Conservation (phyloP, 495 filamentous ascomycete species). For the Daldinia childiae region DNA sequence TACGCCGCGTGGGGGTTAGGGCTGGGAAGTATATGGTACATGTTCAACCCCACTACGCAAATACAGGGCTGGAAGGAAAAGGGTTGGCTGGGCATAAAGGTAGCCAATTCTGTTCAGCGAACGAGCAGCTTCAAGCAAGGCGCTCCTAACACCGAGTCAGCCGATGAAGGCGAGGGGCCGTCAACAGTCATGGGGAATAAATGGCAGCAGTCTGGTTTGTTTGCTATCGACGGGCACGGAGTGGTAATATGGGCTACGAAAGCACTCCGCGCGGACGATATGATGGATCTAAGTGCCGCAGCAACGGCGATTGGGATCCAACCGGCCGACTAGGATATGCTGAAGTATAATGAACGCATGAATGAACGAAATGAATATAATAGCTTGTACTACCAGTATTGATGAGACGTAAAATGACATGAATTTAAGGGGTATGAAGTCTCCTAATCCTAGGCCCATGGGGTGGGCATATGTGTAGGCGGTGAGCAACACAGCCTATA, state of each 20-base stretch:
- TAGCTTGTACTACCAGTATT: neutral
- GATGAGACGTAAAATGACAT: neutral
- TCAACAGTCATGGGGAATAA: constrained; percentile 67
- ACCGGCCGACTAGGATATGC: neutral
- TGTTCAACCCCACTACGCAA: constrained; percentile 58
- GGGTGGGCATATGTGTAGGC: neutral
- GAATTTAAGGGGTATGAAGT: neutral
- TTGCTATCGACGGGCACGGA: constrained; percentile 63
- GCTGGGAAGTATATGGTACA: constrained; percentile 57
- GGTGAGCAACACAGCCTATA: constrained; percentile 2
- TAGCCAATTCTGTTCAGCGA: constrained; percentile 49
- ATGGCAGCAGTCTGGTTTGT: constrained; percentile 67
- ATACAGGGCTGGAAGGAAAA: constrained; percentile 56
- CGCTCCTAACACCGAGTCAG: constrained; percentile 7
- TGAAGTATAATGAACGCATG: constrained; percentile 3
- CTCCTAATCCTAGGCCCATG: neutral
- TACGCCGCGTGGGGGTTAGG: constrained; percentile 66
- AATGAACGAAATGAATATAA: constrained; percentile 8
- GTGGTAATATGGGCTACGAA: constrained; percentile 61
- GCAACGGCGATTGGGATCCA: constrained; percentile 50
- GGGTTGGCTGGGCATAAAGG: constrained; percentile 54
- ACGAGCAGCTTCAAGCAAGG: constrained; percentile 37
- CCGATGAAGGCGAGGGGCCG: constrained; percentile 42
- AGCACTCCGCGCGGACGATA: constrained; percentile 59
- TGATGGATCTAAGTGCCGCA: constrained; percentile 62